Evolutionary conservation across 208 protist genomes (phyloP), one percentile per base, ranked within the genome.

Genomic region (Lotmaria passim): DNA sequence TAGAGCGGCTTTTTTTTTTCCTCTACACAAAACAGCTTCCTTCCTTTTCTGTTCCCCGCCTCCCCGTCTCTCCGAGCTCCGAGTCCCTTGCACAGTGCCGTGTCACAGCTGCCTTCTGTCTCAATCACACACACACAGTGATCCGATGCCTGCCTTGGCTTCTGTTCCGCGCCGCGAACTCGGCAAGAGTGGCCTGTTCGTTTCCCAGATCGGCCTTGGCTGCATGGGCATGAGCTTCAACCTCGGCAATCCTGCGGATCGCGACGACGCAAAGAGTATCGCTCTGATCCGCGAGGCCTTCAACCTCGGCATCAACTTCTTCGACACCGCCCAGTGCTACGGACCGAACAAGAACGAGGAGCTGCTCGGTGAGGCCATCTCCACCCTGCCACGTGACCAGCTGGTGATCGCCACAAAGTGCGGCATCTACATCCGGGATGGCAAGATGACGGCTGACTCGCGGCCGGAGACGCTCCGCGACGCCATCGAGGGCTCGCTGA

Each of bases 191-290:
- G 67, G 67, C 10, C 68, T 77, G 19, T 55, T 53, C 3, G 73
- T 80, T 30, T 84, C 74, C 6, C 30, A 52, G 53, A 69, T 81
- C 48, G 75, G 75, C 47, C 61, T 79, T 28, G 73, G 74, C 56
- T 80, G 79, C 55, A 79, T 84, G 79, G 74, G 72, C 28, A 72
- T 84, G 73, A 63, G 60, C 44, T 79, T 76, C 39, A 64, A 66
- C 17, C 14, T 75, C 24, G 68, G 65, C 34, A 51, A 65, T 31
- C 52, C 28, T 7, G 48, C 52, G 7, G 33, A 71, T 15, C 68
- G 67, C 10, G 34, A 59, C 12, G 48, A 65, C 51, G 58, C 61
- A 6, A 50, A 68, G 24, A 68, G 48, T 39, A 73, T 83, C 26
- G 55, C 1, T 30, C 44, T 79, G 3, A 77, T 83, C 52, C 72